phyloP scores from a whole-genome alignment of 2,329 filamentous ascomycete genomes.

The Fusarium hainanense region DNA sequence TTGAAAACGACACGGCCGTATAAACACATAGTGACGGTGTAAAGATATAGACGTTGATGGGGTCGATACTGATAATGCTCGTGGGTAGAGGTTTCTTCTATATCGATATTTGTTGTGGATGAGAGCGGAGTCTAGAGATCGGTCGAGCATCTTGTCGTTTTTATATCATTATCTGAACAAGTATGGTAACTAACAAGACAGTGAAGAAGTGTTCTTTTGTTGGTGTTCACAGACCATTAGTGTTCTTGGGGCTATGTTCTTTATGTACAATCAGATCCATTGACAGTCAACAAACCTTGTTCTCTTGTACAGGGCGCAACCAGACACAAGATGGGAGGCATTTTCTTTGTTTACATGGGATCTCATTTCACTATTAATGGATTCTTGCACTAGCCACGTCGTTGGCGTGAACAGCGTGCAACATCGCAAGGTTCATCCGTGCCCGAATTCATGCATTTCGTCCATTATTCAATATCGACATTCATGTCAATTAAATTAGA shows the following conservation, averaged over 20 bases:
- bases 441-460: not conserved
- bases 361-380: not conserved
- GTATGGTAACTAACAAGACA: not conserved
- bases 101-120: not conserved
- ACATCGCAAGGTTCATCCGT: not conserved
- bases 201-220: not conserved
- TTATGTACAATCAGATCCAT: constrained; percentile 16
- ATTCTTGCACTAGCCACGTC: not conserved
- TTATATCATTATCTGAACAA: constrained; percentile 12
- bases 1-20: constrained; percentile 43
- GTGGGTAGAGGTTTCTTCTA: not conserved
- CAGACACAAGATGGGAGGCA: not conserved
- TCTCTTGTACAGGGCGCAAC: not conserved
- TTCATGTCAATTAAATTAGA: not conserved
- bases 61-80: not conserved
- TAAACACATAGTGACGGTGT: constrained; percentile 43
- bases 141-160: not conserved
- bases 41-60: not conserved
- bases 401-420: not conserved
- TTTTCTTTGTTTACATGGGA: not conserved
- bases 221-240: not conserved
- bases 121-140: not conserved
- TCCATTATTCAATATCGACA: not conserved
- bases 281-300: not conserved
- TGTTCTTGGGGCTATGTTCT: not conserved